Conservation (phyloP, 495 filamentous ascomycete genomes). For the Talaromyces stipitatus region DNA sequence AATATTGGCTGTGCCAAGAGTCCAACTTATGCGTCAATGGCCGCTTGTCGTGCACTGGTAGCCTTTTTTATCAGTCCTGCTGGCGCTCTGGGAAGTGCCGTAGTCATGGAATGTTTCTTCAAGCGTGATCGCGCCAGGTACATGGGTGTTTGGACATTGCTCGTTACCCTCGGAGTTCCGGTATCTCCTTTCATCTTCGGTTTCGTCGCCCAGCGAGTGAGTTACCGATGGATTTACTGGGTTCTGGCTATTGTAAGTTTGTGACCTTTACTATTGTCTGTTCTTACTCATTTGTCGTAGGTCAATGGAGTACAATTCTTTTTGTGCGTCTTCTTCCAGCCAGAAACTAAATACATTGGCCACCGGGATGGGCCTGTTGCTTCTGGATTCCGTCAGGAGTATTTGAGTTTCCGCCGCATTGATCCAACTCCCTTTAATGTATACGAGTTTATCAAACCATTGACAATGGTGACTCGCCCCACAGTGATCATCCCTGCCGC, state of each 20-base stretch:
- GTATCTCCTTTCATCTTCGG: constrained; percentile 26
- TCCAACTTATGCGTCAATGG: constrained; percentile 15
- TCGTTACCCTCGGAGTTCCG: constrained; percentile 32
- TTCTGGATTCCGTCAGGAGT: constrained; percentile 27
- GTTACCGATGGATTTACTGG: constrained; percentile 22
- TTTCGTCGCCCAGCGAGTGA: constrained; percentile 19
- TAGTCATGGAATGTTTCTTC: constrained; percentile 42
- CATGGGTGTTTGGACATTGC: constrained; percentile 42
- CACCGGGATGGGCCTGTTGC: constrained; percentile 1
- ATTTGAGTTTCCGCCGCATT: constrained; percentile 37
- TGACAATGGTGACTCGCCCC: constrained; percentile 17
- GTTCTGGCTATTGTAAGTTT: constrained; percentile 18
- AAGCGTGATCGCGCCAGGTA: constrained; percentile 31
- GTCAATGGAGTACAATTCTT: constrained; percentile 48
- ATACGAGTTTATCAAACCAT: constrained; percentile 29
- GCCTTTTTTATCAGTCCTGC: constrained; percentile 33
- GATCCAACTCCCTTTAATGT: constrained; percentile 37
- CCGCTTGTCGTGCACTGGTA: constrained; percentile 25
- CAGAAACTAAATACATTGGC: constrained; percentile 45
- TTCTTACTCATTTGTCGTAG: constrained; percentile 18
- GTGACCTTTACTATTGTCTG: constrained; percentile 20
- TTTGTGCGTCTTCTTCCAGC: constrained; percentile 46
- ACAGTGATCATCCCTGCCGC: constrained; percentile 28
- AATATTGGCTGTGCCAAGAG: constrained; percentile 23
- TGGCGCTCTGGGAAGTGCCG: constrained; percentile 34